Evolutionary conservation across 192 early-diverging fungal genomes (phyloP), one percentile per base, ranked within the genome.

Genomic region (Podochytrium sp.): DNA sequence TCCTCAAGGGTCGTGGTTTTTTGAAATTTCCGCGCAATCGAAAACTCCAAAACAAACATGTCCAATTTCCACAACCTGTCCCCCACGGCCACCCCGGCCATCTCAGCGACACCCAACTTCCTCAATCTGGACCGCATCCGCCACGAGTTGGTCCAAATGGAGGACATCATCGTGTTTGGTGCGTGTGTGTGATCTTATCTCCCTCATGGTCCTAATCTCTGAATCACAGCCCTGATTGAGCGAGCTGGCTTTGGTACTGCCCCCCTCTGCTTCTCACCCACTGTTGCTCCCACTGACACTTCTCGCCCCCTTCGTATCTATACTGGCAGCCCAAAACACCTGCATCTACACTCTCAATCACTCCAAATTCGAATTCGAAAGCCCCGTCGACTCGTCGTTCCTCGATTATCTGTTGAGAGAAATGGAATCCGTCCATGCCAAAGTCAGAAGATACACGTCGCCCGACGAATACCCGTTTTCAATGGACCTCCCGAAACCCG

Each of bases 401-500:
- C 83, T 99, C 5, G 90, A 92, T 42, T 96, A 91, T 76, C 93
- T 96, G 62, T 82, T 99, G 53, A 89, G 90, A 76, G 96, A 99
- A 73, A 92, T 92, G 40, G 97, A 99, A 72, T 84, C 87, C 57
- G 92, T 94, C 18, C 6, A 64, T 90, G 86, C 89, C 59, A 90
- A 90, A 81, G 93, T 92, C 42, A 83, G 93, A 23, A 84, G 94
- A 66, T 94, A 94, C 85, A 86, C 91, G 55, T 87, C 88, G 51
- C 97, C 97, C 7, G 97, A 99, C 82, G 96, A 99, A 76, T 96
- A 96, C 74, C 93, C 97, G 0, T 99, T 99, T 76, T 93, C 92
- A 23, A 66, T 63, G 27, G 71, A 82, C 64, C 87, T 99, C 7
- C 95, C 95, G 5, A 86, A 90, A 1, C 94, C 97, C 6, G 87